Percentiles rank a stretch among this genome's conserved stretches.
Conservation (phyloP, 495 filamentous ascomycete genomes). For the Amniculicola lignicola region DNA sequence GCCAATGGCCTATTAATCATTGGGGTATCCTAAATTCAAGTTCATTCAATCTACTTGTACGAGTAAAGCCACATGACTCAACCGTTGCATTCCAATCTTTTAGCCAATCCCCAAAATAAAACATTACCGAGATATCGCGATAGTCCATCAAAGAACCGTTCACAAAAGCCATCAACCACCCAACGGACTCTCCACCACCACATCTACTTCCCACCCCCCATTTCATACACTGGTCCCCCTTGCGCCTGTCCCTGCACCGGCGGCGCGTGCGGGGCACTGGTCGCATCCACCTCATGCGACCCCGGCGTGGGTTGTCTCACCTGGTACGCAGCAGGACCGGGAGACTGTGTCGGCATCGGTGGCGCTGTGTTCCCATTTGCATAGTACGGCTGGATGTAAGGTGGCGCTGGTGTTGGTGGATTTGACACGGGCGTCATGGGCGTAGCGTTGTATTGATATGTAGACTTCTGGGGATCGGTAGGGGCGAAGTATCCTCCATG, state of each 20-base stretch:
- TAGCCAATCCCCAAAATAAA: too few species aligned
- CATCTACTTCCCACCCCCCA: slow-evolving; percentile 20
- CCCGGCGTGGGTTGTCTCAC: slow-evolving; percentile 12
- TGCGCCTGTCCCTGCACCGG: neutral
- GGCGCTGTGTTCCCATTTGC: neutral
- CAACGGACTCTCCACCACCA: too few species aligned
- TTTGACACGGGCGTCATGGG: slow-evolving; percentile 16
- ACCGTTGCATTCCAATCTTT: too few species aligned
- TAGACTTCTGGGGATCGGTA: slow-evolving; percentile 20
- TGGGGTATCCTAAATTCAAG: too few species aligned
- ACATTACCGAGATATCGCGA: too few species aligned
- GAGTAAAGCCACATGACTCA: too few species aligned
- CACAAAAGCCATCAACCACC: too few species aligned
- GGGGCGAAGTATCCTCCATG: slow-evolving; percentile 16
- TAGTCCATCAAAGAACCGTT: too few species aligned
- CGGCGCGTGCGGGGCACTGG: slow-evolving; percentile 11
- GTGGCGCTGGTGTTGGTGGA: slow-evolving; percentile 25
- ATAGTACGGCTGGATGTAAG: slow-evolving; percentile 25
- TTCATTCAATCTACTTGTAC: too few species aligned
- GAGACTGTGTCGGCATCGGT: slow-evolving; percentile 23
- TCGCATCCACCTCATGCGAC: slow-evolving; percentile 23
- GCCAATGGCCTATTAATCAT: too few species aligned
- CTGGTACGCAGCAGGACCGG: neutral
- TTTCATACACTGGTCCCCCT: slow-evolving; percentile 16
- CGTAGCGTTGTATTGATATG: slow-evolving; percentile 7